These are phyloP conservation scores for Copromyces sp. DNA, from an alignment of 495 filamentous ascomycete genomes.

Conservation along the genomic window DNA sequence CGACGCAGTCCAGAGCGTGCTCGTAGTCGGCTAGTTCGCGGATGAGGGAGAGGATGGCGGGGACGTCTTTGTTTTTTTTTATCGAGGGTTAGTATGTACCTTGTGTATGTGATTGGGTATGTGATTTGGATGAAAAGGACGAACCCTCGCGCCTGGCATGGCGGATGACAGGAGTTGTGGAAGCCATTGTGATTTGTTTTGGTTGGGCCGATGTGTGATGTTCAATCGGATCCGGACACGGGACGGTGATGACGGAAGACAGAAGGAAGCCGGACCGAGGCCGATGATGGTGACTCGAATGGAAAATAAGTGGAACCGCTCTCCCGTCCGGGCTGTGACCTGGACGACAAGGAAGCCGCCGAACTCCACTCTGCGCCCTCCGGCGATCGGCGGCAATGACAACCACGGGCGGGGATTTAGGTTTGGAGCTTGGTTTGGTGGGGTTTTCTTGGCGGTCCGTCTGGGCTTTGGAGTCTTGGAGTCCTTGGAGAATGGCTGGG, in stretches of 20 bases:
- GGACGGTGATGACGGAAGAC: background rate
- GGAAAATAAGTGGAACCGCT: background rate
- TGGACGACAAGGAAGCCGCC: no score
- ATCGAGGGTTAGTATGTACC: no score
- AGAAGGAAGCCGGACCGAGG: background rate
- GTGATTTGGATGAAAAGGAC: background rate
- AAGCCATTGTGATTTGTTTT: conserved; percentile 8
- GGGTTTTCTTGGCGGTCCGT: background rate
- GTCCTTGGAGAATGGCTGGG: background rate
- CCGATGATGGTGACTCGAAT: background rate
- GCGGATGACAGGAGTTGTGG: conserved; percentile 13
- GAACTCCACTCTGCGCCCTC: background rate
- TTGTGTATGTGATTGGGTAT: no score
- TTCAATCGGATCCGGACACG: background rate
- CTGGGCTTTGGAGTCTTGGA: background rate
- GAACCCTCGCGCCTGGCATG: conserved; percentile 26
- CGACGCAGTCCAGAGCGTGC: conserved; percentile 58
- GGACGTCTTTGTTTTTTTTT: conserved; percentile 50
- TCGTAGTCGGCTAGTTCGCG: conserved; percentile 85
- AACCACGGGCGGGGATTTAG: background rate
- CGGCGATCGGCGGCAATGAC: background rate
- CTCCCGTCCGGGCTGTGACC: background rate
- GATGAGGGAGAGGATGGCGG: conserved; percentile 72
- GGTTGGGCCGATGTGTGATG: background rate
- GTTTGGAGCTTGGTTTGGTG: background rate